Evolutionary conservation across 345 rosid species (phyloP), one percentile per base, ranked within the genome.

Genomic region (Eucalyptus curtisii): DNA sequence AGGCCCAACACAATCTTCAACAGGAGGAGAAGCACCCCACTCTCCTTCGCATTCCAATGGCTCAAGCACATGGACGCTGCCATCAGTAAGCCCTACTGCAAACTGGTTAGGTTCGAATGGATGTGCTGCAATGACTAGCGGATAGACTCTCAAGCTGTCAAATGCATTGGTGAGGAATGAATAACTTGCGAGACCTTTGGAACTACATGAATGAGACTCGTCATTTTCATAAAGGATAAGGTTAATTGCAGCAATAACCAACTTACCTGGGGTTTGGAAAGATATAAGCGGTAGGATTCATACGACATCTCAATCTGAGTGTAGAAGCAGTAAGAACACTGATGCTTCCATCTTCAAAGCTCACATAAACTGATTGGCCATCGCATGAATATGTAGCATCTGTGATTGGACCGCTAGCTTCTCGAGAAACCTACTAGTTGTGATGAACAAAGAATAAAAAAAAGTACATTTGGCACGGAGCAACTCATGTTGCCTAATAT

Each of bases 381-480:
- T 97, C 96, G 85, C 98, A 97, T 37, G 99, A 97, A 91, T 94
- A 95, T 48, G 98, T 93, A 40, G 96, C 99, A 90, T 95, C 95
- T 10, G 98, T 95, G 91, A 97, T 95, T 37, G 97, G 93, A 89
- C 95, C 95, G 30, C 94, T 95, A 88, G 94, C 94, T 91, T 97
- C 98, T 42, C 91, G 90, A 68, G 92, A 91, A 31, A 93, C 90
- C 94, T 94, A 97, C 97, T 97, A 91, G 90, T 27, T 59, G n/a
- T 7, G 4, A 59, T 59, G 31, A 59, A 59, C 15, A 27, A 25
- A n/a, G 8, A n/a, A 30, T 64, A 1, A 3, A 64, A n/a, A n/a
- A 30, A 59, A 13, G 4, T 3, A 47, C 48, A 47, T 47, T 47
- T 10, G 48, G 48, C 48, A 47, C 2, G 48, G 10, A 42, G 6